A percentile compares a stretch with the other conserved stretches of the same genome.
These are phyloP conservation scores for Spencermartinsiella europaea DNA, from an alignment of 805 yeast genomes.

Conservation along the genomic window DNA sequence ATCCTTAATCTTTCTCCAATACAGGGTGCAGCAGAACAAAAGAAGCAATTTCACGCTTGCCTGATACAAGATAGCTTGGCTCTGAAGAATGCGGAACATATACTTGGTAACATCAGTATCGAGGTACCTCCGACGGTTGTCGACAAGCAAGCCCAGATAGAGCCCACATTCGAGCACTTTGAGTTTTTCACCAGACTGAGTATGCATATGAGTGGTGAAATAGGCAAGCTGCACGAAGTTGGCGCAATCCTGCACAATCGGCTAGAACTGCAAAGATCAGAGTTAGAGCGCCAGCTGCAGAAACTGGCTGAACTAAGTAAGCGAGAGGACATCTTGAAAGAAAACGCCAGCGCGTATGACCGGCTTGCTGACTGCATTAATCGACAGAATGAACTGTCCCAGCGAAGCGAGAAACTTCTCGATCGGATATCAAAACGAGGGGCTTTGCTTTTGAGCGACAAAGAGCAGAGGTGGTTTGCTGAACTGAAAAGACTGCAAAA, in stretches of 20 bases:
- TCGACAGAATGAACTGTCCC: slow-evolving; percentile 33
- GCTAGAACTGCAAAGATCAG: slow-evolving; percentile 37
- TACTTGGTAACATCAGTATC: not conserved
- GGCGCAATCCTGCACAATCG: slow-evolving; percentile 36
- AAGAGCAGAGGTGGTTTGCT: slow-evolving; percentile 43
- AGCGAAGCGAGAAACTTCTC: slow-evolving; percentile 31
- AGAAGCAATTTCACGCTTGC: too few species aligned
- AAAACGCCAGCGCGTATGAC: slow-evolving; percentile 5
- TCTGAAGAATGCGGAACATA: not conserved
- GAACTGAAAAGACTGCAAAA: slow-evolving; percentile 37
- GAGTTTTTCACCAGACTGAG: slow-evolving; percentile 23
- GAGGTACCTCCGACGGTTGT: not conserved
- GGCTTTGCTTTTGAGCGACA: slow-evolving; percentile 34
- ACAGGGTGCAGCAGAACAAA: not conserved
- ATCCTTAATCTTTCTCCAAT: not conserved
- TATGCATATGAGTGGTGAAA: slow-evolving; percentile 20
- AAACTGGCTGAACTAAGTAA: slow-evolving; percentile 23
- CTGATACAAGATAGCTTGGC: not conserved
- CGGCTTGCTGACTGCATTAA: slow-evolving; percentile 21
- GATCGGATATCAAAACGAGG: slow-evolving; percentile 26
- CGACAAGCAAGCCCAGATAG: slow-evolving; percentile 14
- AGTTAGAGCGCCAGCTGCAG: slow-evolving; percentile 39
- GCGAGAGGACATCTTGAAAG: slow-evolving; percentile 16
- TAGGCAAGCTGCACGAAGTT: slow-evolving; percentile 30
- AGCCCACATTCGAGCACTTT: slow-evolving; percentile 23